Conservation (phyloP, 768 basidiomycete species). For the Wakefieldia striispora region DNA sequence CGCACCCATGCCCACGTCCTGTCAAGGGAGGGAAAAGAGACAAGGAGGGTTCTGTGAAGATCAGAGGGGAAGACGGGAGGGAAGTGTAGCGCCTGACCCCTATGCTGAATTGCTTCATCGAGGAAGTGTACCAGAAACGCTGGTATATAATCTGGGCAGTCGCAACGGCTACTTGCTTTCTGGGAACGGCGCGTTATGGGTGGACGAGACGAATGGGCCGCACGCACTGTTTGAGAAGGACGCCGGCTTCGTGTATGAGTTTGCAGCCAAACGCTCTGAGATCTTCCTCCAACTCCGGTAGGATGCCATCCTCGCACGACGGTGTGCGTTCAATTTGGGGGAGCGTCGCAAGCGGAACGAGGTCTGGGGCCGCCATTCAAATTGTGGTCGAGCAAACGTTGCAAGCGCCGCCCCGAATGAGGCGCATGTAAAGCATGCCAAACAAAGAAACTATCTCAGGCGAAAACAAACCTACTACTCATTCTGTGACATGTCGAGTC, state of each 20-base stretch:
- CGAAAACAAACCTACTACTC: no score
- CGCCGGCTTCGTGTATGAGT: conserved; percentile 92
- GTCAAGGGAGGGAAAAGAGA: conserved; percentile 2
- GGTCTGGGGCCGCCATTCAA: conserved; percentile 46
- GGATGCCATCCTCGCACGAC: conserved; percentile 79
- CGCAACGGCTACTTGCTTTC: conserved; percentile 95
- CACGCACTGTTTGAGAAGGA: conserved; percentile 83
- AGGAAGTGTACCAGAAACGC: conserved; percentile 93
- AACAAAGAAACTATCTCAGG: conserved; percentile 16
- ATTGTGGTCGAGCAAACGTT: no score
- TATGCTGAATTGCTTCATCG: conserved; percentile 92
- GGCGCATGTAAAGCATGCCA: conserved; percentile 14
- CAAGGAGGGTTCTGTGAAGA: conserved; percentile 6
- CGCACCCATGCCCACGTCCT: conserved; percentile 91
- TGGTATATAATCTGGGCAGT: conserved; percentile 97
- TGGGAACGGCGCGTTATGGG: conserved; percentile 29
- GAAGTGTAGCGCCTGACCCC: conserved; percentile 55
- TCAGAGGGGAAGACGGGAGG: conserved; percentile 4
- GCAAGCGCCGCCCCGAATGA: no score
- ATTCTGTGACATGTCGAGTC: conserved; percentile 21
- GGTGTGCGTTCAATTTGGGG: conserved; percentile 78
- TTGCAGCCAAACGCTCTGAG: conserved; percentile 90
- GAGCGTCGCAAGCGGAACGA: conserved; percentile 83
- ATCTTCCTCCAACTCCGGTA: conserved; percentile 80
- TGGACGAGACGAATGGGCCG: neutral